Evolutionary conservation across 2,329 filamentous ascomycete genomes (phyloP), one percentile per base, ranked within the genome.

Genomic region (Bipolaris zeicola): DNA sequence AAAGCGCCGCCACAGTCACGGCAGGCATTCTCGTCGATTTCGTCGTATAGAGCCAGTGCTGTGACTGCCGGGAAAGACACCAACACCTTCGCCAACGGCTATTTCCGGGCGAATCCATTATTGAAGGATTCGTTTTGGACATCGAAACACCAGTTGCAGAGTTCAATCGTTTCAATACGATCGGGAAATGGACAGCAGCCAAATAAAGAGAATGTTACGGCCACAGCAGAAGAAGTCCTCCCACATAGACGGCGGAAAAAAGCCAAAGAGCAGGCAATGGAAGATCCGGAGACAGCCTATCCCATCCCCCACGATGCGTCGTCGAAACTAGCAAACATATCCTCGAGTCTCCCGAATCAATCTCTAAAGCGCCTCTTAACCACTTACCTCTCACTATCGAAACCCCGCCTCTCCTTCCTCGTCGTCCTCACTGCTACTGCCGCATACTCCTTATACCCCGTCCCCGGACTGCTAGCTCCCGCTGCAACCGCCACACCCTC

Each of bases 361-460:
- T 87, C 85, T 20, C 65, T 87, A 41, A 82, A 83, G 59, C 90
- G 92, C 55, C 83, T 86, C 52, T 73, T 95, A 62, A 90, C 92
- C 20, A 88, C 91, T 28, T 92, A 92, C 68, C 88, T 99, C 61
- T 91, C 95, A 24, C 87, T 99, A 64, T 90, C 93, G n/a, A 99
- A 99, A 75, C 95, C 95, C 3, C 92, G 94, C 50, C 87, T 99
- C 46, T 94, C 92, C 6, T 89, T 96, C 67, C 87, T 99, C 44
- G 89, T 99, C 60, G 89, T 96, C 31, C 87, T 99, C 45, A 92
- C 92, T 0, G 91, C 94, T 26, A 96, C 95, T 75, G 90, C 91
- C 2, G 86, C 94, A 3, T 99, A 98, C 77, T 91, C 92, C 14
- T 82, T 99, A 53, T 99, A 97, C 75, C 95, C 95, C 0, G 90